These are phyloP conservation scores for Pleomassaria siparia DNA, from an alignment of 2,329 filamentous ascomycete genomes.

Conservation along the genomic window DNA sequence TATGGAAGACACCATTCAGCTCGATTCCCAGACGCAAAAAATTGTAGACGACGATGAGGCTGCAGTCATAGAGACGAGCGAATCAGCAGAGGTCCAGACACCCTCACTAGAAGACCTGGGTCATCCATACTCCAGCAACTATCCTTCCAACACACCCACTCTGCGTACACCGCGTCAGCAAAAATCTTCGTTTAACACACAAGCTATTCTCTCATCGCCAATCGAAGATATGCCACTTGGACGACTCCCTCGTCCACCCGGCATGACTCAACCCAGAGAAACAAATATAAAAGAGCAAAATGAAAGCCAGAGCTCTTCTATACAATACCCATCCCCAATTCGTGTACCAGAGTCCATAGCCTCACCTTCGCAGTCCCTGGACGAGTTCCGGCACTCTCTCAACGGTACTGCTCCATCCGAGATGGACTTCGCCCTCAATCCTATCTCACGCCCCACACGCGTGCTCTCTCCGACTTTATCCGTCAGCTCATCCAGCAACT, in stretches of 20 bases:
- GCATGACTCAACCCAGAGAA: constrained; percentile 6
- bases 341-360: constrained; percentile 24
- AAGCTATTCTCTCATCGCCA: constrained; percentile 38
- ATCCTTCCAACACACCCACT: constrained; percentile 29
- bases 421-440: neutral
- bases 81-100: constrained; percentile 14
- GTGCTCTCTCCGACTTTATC: constrained; percentile 17
- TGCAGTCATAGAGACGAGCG: constrained; percentile 1
- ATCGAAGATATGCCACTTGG: constrained; percentile 14
- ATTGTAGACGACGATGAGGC: constrained; percentile 1
- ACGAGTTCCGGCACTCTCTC: constrained; percentile 39
- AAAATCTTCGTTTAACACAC: constrained; percentile 30
- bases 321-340: constrained; percentile 11
- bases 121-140: constrained; percentile 9
- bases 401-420: constrained; percentile 10
- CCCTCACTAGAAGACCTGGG: constrained; percentile 3
- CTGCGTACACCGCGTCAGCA: constrained; percentile 26
- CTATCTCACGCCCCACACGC: constrained; percentile 4
- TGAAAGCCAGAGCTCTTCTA: constrained; percentile 2
- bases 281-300: constrained; percentile 2
- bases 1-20: constrained; percentile 2
- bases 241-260: constrained; percentile 13
- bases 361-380: constrained; percentile 35
- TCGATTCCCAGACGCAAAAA: constrained; percentile 4
- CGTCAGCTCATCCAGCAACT: constrained; percentile 10